Evolutionary conservation across 2,329 filamentous ascomycete genomes (phyloP), one percentile per base, ranked within the genome.

Genomic region (Neophaeococcomyces aloes): DNA sequence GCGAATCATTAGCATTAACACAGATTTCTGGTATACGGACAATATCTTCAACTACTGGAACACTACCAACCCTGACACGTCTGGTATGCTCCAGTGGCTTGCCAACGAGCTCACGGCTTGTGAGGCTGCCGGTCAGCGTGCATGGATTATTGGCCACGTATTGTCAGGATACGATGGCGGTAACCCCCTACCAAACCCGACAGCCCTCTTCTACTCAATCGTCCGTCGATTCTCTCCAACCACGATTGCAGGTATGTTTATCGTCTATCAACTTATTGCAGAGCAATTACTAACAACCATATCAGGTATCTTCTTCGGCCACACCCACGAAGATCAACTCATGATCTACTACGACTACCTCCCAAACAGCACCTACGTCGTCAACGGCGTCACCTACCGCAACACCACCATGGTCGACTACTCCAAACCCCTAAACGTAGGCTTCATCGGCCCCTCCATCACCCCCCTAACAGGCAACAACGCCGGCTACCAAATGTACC

Each of bases 301-400:
- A 17, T 51, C 53, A 7, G 51, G 40, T 15, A 34, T 32, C 38
- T n/a, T 21, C 34, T 35, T 29, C 29, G 48, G 50, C 11, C 53
- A 56, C 39, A 57, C 56, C 1, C 56, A 58, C 37, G 48, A 55
- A 45, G 55, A 59, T 37, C 52, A 59, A 42, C 6, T 57, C 4
- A 51, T 56, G 21, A 52, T 60, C 25, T 60, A 56, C 44, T 60
- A 60, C 37, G 55, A 57, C 45, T 58, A 53, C 30, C 31, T 49
- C 10, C 44, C 53, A 18, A 46, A 45, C 34, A 52, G 48, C 8
- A 19, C 51, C 3, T 11, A 36, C 36, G 30, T 46, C 3, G 21
- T 10, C 17, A 44, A 36, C 15, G 41, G 42, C 18, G 19, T 18
- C 15, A 39, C 32, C 14, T 30, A 38, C 7, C 52, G 55, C 7